These are phyloP conservation scores for Cydonia oblonga DNA, from an alignment of 331 rosid species.

Conservation along the genomic window DNA sequence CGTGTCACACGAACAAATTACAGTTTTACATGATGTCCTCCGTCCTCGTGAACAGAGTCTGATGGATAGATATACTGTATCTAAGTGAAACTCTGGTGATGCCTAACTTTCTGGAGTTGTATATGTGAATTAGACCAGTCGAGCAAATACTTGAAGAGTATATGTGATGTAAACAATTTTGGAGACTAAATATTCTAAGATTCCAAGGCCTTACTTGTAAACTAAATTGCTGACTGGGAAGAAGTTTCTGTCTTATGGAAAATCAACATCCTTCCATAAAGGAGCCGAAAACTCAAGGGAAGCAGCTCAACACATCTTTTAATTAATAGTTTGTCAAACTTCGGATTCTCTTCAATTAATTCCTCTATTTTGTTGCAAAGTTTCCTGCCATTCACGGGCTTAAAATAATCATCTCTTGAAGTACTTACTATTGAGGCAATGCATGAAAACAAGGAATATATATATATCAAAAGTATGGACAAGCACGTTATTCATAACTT, in stretches of 20 bases:
- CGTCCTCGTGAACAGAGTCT: no score
- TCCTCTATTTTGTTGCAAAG: conserved; percentile 24
- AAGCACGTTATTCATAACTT: neutral
- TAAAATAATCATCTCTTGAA: neutral
- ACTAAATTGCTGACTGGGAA: conserved; percentile 8
- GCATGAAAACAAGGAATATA: conserved; percentile 1
- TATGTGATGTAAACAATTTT: neutral
- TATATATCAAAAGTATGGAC: neutral
- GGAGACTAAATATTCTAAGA: neutral
- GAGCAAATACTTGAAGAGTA: neutral
- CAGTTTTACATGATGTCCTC: neutral
- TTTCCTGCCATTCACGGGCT: conserved; percentile 32
- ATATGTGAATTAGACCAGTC: neutral
- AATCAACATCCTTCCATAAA: conserved; percentile 1
- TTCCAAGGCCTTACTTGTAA: conserved; percentile 16
- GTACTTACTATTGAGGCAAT: conserved; percentile 1
- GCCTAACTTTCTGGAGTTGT: neutral
- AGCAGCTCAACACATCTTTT: neutral
- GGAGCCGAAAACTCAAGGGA: neutral
- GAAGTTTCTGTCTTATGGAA: conserved; percentile 1
- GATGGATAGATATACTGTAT: neutral
- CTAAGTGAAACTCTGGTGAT: neutral
- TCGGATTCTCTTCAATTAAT: conserved; percentile 14
- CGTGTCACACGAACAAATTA: neutral
- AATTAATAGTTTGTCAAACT: conserved; percentile 9